These are phyloP conservation scores for Zarea fungicola DNA, from an alignment of 2,329 filamentous ascomycete species.

Conservation along the genomic window DNA sequence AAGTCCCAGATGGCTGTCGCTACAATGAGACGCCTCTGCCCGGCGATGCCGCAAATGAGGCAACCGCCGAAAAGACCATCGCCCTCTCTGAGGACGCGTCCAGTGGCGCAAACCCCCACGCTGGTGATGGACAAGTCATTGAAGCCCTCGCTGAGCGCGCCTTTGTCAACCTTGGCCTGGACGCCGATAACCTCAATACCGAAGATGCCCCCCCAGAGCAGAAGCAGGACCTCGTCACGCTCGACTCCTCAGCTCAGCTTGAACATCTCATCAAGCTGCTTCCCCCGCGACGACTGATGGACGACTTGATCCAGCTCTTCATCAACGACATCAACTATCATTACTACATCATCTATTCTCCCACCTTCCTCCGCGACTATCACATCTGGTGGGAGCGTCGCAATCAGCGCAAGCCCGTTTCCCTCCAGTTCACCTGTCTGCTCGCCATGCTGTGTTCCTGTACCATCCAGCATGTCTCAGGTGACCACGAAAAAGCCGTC, in stretches of 20 bases:
- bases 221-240: conserved; percentile 17
- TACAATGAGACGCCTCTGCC: conserved; percentile 19
- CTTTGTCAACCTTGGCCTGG: conserved; percentile 19
- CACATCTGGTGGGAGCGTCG: conserved; percentile 26
- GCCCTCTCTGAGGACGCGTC: neutral
- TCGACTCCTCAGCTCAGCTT: conserved; percentile 20
- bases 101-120: conserved; percentile 4
- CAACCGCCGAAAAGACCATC: neutral
- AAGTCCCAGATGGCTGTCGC: conserved; percentile 24
- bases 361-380: conserved; percentile 25
- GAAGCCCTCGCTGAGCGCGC: conserved; percentile 20
- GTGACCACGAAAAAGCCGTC: conserved; percentile 18
- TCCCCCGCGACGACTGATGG: conserved; percentile 22
- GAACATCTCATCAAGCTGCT: conserved; percentile 21
- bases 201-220: conserved; percentile 12
- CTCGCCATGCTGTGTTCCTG: conserved; percentile 26
- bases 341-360: conserved; percentile 29
- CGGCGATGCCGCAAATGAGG: conserved; percentile 9
- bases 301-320: conserved; percentile 25
- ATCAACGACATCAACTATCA: conserved; percentile 27
- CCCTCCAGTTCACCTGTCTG: conserved; percentile 26
- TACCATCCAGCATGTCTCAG: conserved; percentile 24
- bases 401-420: conserved; percentile 17
- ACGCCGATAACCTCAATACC: neutral
- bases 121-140: conserved; percentile 11